Base-by-base conservation (phyloP, 2,329 filamentous ascomycete genomes). In the Colletotrichum echinochloae region DNA sequence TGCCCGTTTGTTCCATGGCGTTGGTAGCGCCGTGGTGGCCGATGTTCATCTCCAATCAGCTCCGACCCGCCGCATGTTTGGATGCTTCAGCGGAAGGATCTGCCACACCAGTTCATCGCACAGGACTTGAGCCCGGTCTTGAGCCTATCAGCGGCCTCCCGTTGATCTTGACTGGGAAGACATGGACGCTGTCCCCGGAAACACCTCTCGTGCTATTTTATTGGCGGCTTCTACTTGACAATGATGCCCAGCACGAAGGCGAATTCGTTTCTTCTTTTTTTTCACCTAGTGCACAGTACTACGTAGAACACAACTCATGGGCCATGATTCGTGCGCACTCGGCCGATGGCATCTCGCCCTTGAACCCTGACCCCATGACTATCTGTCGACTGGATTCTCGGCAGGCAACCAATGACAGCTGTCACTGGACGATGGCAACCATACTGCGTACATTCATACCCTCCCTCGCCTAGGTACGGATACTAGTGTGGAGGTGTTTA, bases 11-110 rank as follows among this genome's bases (percentile, higher is more conserved):
- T 59, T 68, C 57, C 46, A 51, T 59, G 46, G 64, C 56, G 57
- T 54, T 70, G 49, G 67, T 62, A 59, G 62, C 63, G 66, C 52
- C 35, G 41, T 52, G 65, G 59, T 37, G 68, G 60, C 69, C 65
- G 66, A 71, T 49, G 65, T 54, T 60, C 49, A 70, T 71, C 60
- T 65, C 69, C 65, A 65, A 56, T 55, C 60, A 71, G 60, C 56
- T 54, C 48, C 59, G 39, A 69, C 70, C 54, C 54, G 70, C 54
- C 48, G 52, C 65, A 60, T 54, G 60, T 33, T 23, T 55, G 33
- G 30, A 48, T 48, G 62, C 49, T 33, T 56, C 23, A 30, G 30
- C 60, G 60, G 60, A 61, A 69, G 57, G 65, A 70, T 71, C 60
- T 71, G 23, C 54, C 54, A 70, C 60, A 65, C 68, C 55, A 30